phyloP scores from a whole-genome alignment of 345 rosid genomes.

The Citrus unshiu region DNA sequence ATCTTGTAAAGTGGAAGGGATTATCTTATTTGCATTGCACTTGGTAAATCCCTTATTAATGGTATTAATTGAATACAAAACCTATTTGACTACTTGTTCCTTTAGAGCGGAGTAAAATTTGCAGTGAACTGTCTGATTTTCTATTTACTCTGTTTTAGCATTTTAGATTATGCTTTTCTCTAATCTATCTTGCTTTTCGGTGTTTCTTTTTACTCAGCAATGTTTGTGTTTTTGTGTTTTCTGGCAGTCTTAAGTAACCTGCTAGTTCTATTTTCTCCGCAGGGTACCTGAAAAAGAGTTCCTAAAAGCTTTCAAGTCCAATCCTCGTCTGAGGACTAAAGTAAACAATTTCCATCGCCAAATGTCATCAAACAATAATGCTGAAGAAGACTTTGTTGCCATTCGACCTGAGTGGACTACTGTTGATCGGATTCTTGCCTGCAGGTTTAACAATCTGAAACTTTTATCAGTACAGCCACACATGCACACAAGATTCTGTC shows the following conservation, averaged over 20 bases:
- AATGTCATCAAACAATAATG: constrained; percentile 52
- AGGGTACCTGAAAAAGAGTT: constrained; percentile 99
- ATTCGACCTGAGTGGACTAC: constrained; percentile 99
- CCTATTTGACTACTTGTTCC: background rate
- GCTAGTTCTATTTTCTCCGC: background rate
- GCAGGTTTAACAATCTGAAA: constrained; percentile 54
- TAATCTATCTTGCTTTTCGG: background rate
- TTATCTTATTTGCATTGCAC: constrained; percentile 94
- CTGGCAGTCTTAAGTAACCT: constrained; percentile 6
- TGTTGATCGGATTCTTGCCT: constrained; percentile 91
- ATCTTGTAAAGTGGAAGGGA: constrained; percentile 99
- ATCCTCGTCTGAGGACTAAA: constrained; percentile 86
- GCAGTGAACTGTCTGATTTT: constrained; percentile 5
- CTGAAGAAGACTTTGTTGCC: constrained; percentile 87
- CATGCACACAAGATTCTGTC: constrained; percentile 1
- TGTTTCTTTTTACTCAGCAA: background rate
- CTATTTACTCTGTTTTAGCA: background rate
- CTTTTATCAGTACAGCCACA: background rate
- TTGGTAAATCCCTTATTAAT: constrained; percentile 52
- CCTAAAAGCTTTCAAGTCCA: constrained; percentile 82
- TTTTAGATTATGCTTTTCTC: background rate
- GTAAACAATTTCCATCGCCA: constrained; percentile 89
- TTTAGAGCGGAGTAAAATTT: background rate
- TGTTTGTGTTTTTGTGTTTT: background rate
- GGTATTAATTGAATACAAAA: background rate